These are phyloP conservation scores for Aspergillus bertholletiae DNA, from an alignment of 495 filamentous ascomycete species.

Conservation along the genomic window DNA sequence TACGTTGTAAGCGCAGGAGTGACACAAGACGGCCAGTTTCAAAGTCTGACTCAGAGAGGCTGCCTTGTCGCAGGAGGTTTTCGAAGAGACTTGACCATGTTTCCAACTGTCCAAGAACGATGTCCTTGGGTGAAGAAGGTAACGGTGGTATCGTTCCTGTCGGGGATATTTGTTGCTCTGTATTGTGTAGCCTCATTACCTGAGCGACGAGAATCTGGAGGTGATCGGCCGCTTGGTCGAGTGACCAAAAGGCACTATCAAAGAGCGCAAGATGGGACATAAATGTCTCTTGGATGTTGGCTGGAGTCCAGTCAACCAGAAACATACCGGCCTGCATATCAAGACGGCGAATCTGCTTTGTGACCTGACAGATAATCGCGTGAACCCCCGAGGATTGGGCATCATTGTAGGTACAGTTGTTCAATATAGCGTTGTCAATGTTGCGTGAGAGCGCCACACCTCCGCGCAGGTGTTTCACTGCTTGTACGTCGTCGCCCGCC, in stretches of 20 bases:
- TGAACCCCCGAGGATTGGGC: neutral
- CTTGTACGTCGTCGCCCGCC: conserved; percentile 7
- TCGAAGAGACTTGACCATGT: conserved; percentile 6
- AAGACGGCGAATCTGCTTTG: conserved; percentile 7
- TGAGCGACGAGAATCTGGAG: conserved; percentile 9
- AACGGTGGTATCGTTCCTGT: conserved; percentile 7
- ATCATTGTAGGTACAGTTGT: neutral
- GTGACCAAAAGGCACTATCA: conserved; percentile 3
- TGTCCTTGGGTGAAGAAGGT: conserved; percentile 3
- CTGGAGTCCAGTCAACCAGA: conserved; percentile 8
- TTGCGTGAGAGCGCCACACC: conserved; percentile 6
- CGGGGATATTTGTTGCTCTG: conserved; percentile 7
- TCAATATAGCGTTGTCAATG: conserved; percentile 1
- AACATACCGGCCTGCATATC: conserved; percentile 9
- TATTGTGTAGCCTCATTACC: conserved; percentile 7
- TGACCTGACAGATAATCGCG: conserved; percentile 6
- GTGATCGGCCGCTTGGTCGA: conserved; percentile 9
- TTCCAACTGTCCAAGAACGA: conserved; percentile 3
- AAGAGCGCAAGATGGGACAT: neutral
- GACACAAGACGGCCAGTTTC: conserved; percentile 1
- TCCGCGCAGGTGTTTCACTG: conserved; percentile 8
- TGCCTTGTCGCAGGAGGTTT: conserved; percentile 6
- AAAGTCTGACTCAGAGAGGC: neutral
- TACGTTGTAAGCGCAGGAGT: conserved; percentile 21
- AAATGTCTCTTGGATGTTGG: neutral